Conservation (phyloP, 2,329 filamentous ascomycete genomes). For the Rhinocladiella mackenziei region DNA sequence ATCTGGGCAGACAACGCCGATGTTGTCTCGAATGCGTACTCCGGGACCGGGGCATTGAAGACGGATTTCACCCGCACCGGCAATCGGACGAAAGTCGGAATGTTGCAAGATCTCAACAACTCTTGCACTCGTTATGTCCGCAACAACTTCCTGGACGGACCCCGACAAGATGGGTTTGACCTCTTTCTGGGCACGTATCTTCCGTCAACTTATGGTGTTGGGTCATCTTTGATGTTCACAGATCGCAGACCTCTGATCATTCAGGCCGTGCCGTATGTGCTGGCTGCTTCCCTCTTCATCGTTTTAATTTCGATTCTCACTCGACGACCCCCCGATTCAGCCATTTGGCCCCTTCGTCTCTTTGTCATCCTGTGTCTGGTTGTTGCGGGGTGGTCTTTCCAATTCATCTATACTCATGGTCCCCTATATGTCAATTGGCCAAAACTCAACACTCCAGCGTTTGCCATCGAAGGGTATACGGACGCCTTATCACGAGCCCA, state of each 20-base stretch:
- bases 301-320: conserved; percentile 71
- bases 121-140: conserved; percentile 82
- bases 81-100: conserved; percentile 77
- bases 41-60: conserved; percentile 94
- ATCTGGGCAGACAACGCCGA: conserved; percentile 98
- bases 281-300: conserved; percentile 82
- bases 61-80: conserved; percentile 97
- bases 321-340: conserved; percentile 64
- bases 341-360: conserved; percentile 74
- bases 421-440: conserved; percentile 99
- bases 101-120: conserved; percentile 80
- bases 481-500: conserved; percentile 78
- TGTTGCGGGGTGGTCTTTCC: conserved; percentile 65
- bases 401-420: conserved; percentile 78
- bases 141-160: conserved; percentile 94
- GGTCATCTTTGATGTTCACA: conserved; percentile 70
- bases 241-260: conserved; percentile 82
- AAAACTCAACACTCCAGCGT: conserved; percentile 84
- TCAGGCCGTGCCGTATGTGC: conserved; percentile 87
- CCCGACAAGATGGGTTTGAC: conserved; percentile 91
- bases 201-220: conserved; percentile 66
- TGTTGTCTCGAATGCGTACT: conserved; percentile 86
- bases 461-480: conserved; percentile 80
- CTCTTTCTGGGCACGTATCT: conserved; percentile 85
- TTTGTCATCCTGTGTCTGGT: conserved; percentile 75